Conservation (phyloP, 2,329 filamentous ascomycete species). For the Curvularia spicifera region DNA sequence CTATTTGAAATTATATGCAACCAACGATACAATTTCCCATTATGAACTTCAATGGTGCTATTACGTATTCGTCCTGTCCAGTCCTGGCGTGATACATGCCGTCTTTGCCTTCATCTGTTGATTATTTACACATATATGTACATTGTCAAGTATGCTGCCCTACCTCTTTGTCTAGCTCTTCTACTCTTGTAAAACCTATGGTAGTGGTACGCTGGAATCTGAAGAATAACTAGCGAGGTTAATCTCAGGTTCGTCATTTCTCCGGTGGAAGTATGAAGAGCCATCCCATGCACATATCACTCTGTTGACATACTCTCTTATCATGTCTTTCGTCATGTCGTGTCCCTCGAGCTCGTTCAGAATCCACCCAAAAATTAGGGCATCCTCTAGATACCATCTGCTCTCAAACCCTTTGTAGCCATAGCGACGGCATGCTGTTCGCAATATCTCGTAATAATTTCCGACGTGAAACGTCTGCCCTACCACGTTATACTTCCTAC, state of each 20-base stretch:
- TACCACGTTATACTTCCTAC: not conserved
- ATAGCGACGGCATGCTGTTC: no score
- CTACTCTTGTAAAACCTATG: not conserved
- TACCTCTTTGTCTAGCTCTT: not conserved
- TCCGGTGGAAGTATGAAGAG: not conserved
- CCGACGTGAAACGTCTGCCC: not conserved
- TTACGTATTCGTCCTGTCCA: no score
- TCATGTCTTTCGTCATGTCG: not conserved
- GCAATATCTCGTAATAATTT: not conserved
- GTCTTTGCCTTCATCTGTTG: not conserved
- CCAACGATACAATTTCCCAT: not conserved
- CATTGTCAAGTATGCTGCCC: not conserved
- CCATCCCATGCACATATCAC: not conserved
- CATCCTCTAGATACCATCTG: not conserved
- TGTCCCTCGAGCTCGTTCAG: not conserved
- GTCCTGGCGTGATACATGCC: not conserved
- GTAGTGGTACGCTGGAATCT: no score
- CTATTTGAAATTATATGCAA: not conserved
- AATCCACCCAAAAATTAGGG: not conserved
- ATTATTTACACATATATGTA: not conserved
- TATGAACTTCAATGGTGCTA: not conserved
- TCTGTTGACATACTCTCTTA: not conserved
- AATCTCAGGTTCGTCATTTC: no score
- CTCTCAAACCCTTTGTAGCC: not conserved
- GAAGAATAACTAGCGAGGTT: no score